Evolutionary conservation across 1,139 yeast genomes (phyloP).

Genomic region (Sugiyamaella pinicola): DNA sequence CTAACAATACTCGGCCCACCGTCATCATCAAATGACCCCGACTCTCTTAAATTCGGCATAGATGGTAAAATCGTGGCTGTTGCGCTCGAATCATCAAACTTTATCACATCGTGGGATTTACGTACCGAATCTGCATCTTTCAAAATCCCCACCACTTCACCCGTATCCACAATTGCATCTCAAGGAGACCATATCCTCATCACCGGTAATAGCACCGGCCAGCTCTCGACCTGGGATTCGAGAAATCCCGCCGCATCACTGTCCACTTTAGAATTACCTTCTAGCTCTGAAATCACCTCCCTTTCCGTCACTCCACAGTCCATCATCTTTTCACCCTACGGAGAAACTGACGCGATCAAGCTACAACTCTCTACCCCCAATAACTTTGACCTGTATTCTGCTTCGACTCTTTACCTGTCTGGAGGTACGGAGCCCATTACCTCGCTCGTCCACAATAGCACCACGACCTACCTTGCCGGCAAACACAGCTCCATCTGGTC

Average conservation of each 20-base stretch:
- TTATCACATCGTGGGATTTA: conserved; percentile 34
- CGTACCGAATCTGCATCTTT: conserved; percentile 8
- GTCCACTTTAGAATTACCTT: background rate
- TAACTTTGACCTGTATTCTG: conserved; percentile 4
- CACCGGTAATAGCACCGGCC: conserved; percentile 23
- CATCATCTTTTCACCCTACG: conserved; percentile 5
- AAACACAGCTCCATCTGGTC: conserved; percentile 18
- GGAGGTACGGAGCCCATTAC: conserved; percentile 17
- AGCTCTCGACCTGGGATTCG: conserved; percentile 20
- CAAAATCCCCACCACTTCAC: conserved; percentile 4
- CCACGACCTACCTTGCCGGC: conserved; percentile 23
- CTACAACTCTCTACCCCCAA: background rate
- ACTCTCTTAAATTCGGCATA: conserved; percentile 43
- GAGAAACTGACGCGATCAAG: conserved; percentile 8
- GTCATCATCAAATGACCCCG: conserved; percentile 14
- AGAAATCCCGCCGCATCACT: conserved; percentile 18
- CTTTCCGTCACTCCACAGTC: background rate
- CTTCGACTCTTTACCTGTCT: background rate
- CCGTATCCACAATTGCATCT: conserved; percentile 12
- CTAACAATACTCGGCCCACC: conserved; percentile 21
- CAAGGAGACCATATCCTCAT: conserved; percentile 32
- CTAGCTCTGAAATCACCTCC: conserved; percentile 3
- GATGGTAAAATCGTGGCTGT: conserved; percentile 44
- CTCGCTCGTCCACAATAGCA: conserved; percentile 3
- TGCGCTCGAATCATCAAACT: conserved; percentile 50